Evolutionary conservation across 768 basidiomycete genomes (phyloP).

Genomic region (Trametes meyenii): DNA sequence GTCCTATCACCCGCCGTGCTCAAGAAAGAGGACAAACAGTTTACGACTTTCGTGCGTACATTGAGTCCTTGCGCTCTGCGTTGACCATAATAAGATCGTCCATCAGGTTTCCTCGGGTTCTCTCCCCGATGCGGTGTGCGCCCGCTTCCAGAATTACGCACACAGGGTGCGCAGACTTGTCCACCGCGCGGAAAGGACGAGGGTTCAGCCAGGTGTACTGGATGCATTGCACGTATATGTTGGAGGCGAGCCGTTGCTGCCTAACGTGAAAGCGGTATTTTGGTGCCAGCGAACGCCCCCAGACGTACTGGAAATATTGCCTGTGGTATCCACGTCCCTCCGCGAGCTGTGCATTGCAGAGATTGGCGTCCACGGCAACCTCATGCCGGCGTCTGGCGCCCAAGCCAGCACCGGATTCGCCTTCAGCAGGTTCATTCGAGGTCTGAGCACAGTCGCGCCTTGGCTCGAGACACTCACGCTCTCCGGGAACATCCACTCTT

Average conservation of each 20-base stretch:
- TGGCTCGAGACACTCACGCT: constrained; percentile 2
- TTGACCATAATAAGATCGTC: background rate
- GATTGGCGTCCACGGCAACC: background rate
- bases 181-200: background rate
- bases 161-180: constrained; percentile 1
- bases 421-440: background rate
- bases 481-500: constrained; percentile 1
- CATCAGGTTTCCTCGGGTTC: background rate
- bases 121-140: background rate
- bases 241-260: background rate
- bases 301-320: background rate
- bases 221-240: background rate
- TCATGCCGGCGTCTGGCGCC: background rate
- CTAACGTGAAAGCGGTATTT: constrained; percentile 3
- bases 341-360: background rate
- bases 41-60: background rate
- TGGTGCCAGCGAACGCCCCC: background rate
- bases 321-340: background rate
- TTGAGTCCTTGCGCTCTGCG: background rate
- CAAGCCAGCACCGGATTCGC: background rate
- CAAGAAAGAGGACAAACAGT: background rate
- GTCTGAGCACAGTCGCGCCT: background rate
- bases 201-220: background rate
- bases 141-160: constrained; percentile 3
- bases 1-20: background rate